Evolutionary conservation across 2,329 filamentous ascomycete species (phyloP), one percentile per base, ranked within the genome.

Genomic region (Aspergillus neotritici): DNA sequence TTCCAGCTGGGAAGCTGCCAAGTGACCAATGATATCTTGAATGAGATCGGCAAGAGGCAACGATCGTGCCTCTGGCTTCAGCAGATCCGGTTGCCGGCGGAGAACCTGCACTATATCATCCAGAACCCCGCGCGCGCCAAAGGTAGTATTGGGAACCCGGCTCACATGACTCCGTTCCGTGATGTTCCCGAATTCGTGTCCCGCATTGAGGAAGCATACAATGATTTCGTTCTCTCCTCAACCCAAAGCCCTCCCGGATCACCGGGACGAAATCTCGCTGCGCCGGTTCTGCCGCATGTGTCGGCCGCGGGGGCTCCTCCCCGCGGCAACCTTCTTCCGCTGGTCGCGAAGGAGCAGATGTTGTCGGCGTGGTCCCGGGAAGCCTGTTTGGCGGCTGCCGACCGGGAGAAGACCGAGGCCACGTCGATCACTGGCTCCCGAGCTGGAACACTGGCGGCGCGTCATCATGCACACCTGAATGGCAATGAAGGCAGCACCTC

Each of bases 331-430:
- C 76, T 83, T 44, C 70, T 95, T 2, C 85, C 88, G 0, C 63
- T 71, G 12, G 74, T 72, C 21, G 79, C 88, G 53, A 81, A 77
- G 51, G 86, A 93, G 49, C 78, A 87, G 52, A 86, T 96, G 78
- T 70, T 88, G 44, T 73, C 78, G 14, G 79, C 86, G 37, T 96
- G 91, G 91, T 84, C 81, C 31, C 82, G 83, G 58, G 89, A 94
- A 15, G 68, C 73, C 11, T 86, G 85, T 28, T 70, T 93, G 40
- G 78, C 82, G 9, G 74, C 79, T 31, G 76, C 87, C 37, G 80
- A 85, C 46, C 80, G 73, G 46, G 73, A 86, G 43, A 78, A 75
- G 38, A 82, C 82, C 55, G 86, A 83, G 55, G 80, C 86, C 0
- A 78, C 79, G 10, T 94, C 88, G 4, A 70, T 94, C 42, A 86